Evolutionary conservation across 306 rosid species (phyloP).

Genomic region (Gastrolobium bilobum): DNA sequence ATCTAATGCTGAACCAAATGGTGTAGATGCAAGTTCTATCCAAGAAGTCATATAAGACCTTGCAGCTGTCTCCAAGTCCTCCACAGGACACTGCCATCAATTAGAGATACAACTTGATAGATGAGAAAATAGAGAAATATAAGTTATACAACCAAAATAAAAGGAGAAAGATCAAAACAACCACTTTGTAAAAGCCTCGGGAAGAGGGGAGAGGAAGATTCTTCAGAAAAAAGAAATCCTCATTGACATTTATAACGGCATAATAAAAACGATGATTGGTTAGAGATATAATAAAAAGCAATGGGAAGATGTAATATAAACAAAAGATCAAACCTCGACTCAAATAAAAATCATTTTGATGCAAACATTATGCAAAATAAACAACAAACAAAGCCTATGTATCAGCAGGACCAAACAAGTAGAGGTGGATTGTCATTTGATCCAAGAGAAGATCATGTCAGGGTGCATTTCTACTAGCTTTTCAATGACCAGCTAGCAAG

Average conservation of each 20-base stretch:
- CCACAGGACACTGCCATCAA: conserved; percentile 70
- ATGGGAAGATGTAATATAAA: background rate
- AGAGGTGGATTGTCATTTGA: background rate
- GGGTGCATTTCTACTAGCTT: background rate
- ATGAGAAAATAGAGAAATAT: conserved; percentile 29
- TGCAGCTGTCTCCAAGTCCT: conserved; percentile 77
- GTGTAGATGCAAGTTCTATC: conserved; percentile 90
- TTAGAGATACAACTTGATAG: conserved; percentile 15
- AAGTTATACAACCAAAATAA: background rate
- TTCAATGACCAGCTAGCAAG: background rate
- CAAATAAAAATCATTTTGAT: conserved; percentile 12
- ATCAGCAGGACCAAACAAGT: background rate
- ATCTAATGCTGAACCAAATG: conserved; percentile 91
- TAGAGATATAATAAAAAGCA: conserved; percentile 12
- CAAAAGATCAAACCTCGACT: conserved; percentile 26
- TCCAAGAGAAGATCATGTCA: conserved; percentile 7
- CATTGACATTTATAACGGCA: background rate
- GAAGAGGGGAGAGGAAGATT: background rate
- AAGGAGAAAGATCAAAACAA: conserved; percentile 13
- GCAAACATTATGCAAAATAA: background rate
- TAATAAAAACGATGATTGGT: background rate
- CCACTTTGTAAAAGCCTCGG: background rate
- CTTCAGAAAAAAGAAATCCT: background rate
- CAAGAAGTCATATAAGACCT: conserved; percentile 73
- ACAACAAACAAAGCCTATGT: background rate